Percentiles rank a stretch among this genome's conserved stretches.
These are phyloP conservation scores for Sporisorium iseilematis-ciliati DNA, from an alignment of 1,284 basidiomycete species.

Conservation along the genomic window DNA sequence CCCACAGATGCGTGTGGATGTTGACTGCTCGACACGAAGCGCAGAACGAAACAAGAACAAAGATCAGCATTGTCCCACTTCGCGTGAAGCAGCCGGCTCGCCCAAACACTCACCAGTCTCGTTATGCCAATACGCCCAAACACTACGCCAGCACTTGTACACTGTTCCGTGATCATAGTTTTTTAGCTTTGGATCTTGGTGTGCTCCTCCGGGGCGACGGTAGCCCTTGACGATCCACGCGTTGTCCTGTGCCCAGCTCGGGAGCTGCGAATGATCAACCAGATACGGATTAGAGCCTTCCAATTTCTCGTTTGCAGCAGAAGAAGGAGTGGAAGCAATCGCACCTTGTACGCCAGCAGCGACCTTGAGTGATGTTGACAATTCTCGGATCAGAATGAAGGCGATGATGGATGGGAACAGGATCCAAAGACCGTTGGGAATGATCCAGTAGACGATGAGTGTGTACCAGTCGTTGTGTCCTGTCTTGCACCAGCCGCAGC, in stretches of 20 bases:
- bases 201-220: constrained; percentile 61
- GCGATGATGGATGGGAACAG: constrained; percentile 78
- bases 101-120: constrained; percentile 58
- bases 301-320: neutral
- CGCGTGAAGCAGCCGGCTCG: no score
- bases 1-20: constrained; percentile 87
- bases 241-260: constrained; percentile 65
- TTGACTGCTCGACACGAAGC: constrained; percentile 76
- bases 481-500: constrained; percentile 75
- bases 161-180: constrained; percentile 61
- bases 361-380: constrained; percentile 38
- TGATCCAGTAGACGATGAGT: constrained; percentile 77
- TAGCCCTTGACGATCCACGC: constrained; percentile 64
- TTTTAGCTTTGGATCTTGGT: constrained; percentile 31
- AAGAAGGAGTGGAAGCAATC: constrained; percentile 4
- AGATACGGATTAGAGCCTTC: constrained; percentile 53
- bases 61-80: neutral
- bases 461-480: constrained; percentile 79
- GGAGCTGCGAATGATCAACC: constrained; percentile 59
- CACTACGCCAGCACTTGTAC: constrained; percentile 63
- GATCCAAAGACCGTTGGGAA: constrained; percentile 85
- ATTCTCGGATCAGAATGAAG: constrained; percentile 31
- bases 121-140: constrained; percentile 69
- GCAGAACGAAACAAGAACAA: neutral
- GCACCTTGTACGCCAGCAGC: constrained; percentile 55